Conservation (phyloP, 768 basidiomycete genomes). For the Ephemerocybe angulata region DNA sequence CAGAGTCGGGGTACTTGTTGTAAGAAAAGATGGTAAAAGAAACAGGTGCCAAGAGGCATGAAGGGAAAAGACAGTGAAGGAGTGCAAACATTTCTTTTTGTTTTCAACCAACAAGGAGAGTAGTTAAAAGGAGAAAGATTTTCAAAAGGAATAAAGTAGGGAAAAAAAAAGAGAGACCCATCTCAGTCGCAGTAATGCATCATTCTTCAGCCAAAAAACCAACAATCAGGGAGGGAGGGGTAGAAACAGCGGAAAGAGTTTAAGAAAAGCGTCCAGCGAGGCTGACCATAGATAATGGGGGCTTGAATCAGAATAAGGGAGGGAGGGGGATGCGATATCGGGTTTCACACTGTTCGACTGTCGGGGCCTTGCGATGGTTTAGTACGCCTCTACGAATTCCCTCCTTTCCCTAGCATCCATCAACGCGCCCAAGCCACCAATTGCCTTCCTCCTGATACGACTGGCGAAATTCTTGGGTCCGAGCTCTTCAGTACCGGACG, state of each 20-base stretch:
- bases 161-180: constrained; percentile 12
- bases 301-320: constrained; percentile 15
- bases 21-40: too few relatives aligned
- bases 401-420: constrained; percentile 80
- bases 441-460: constrained; percentile 79
- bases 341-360: constrained; percentile 1
- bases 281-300: constrained; percentile 23
- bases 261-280: constrained; percentile 24
- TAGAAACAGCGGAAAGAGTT: constrained; percentile 5
- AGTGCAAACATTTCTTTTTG: neutral
- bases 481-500: constrained; percentile 81
- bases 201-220: constrained; percentile 11
- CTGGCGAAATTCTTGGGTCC: constrained; percentile 87
- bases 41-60: too few relatives aligned
- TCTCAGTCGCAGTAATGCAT: neutral
- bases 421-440: constrained; percentile 74
- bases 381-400: constrained; percentile 70
- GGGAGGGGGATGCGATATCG: constrained; percentile 3
- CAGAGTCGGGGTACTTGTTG: too few relatives aligned
- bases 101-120: neutral
- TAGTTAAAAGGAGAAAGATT: neutral
- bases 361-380: constrained; percentile 24
- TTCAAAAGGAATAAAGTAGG: constrained; percentile 1
- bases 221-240: constrained; percentile 13
- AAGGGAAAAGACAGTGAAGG: constrained; percentile 1